Base-by-base conservation (phyloP, 2,329 filamentous ascomycete species). In the Colletotrichum higginsianum region DNA sequence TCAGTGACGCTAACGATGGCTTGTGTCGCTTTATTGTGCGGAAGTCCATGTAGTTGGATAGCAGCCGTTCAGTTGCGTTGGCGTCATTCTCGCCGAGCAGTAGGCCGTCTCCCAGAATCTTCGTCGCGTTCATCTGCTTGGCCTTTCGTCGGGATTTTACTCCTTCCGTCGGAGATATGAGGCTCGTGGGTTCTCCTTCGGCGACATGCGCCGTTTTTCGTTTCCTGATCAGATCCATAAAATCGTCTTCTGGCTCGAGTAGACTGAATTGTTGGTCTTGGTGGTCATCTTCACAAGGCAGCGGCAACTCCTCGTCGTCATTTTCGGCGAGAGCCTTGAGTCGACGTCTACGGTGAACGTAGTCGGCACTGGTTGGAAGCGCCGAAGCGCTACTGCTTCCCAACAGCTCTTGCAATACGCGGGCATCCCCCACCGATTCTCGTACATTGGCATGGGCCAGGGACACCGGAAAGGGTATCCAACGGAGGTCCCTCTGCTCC, bases 31-130 rank as follows among this genome's bases (percentile, higher is more conserved):
- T 81, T 0, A 75, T 68, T n/a, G 73, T 75, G 9, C 77, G 76
- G 7, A 83, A 73, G 12, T 80, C 72, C 66, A 83, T 77, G 40
- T 81, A 83, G 15, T 72, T 75, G 1, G 73, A 74, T 2, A 83
- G 64, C 2, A 83, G 73, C 30, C 68, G 78, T 5, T 74, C 75
- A 2, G 80, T 79, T 2, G 77, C 61, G 11, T 66, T 38, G 21
- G 9, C n/a, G 2, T 74, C 72, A 3, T 61, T 58, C 4, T 55
- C 67, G 13, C 46, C 50, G 6, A 71, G 30, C 7, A 74, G 55
- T 18, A 72, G 26, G 9, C 47, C 30, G 9, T 23, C 46, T 9
- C 9, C 23, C 2, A 38, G 8, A 13, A 30, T 12, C 18, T 53
- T 44, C 12, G 26, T 7, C 16, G 55, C 8, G 16, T 12, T 57